Base-by-base conservation (phyloP, 345 rosid species). In the Cochlearia excelsa region DNA sequence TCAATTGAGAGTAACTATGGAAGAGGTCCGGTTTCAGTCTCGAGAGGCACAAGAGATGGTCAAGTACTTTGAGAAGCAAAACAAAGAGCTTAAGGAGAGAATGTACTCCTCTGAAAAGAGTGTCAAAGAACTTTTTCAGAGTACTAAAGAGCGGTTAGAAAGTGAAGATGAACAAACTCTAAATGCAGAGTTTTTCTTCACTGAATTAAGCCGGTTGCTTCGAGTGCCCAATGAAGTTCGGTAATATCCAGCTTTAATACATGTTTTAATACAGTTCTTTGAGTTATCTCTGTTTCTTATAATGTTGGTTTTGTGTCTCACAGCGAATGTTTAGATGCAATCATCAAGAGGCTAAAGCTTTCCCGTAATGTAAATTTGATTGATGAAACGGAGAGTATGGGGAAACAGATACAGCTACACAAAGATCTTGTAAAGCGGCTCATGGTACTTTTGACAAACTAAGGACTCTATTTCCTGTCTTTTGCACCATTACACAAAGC, bases 381-480 rank as follows among this genome's bases (percentile, higher is more conserved):
- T 41, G 52, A 70, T 51, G 72, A 73, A 70, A 66, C 72, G 58
- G 61, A 84, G 66, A 68, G 68, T 30, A 82, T 82, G 82, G 74
- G 78, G 34, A 70, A 63, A 65, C 77, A 81, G 82, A 87, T 78
- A 65, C 55, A 69, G 49, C 81, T 77, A 63, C 80, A 87, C 4
- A 80, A 85, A 74, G 74, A 68, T 68, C 66, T 78, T 16, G 77
- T 85, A 68, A 80, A 79, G 59, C 80, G 37, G 68, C 85, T 83
- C 40, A 88, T 84, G 91, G 75, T 65, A 71, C 45, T 38, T 55
- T 5, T 29, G 42, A 10, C 3, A 27, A 49, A 47, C 31, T 48
- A 30, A 40, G 29, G 34, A 61, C 10, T 16, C 5, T 9, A 3
- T 55, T 9, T 41, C 8, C 3, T 49, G 26, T 9, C n/a, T 42